Base-by-base conservation (phyloP, 179 eudicot species). In the Silene vulgaris region DNA sequence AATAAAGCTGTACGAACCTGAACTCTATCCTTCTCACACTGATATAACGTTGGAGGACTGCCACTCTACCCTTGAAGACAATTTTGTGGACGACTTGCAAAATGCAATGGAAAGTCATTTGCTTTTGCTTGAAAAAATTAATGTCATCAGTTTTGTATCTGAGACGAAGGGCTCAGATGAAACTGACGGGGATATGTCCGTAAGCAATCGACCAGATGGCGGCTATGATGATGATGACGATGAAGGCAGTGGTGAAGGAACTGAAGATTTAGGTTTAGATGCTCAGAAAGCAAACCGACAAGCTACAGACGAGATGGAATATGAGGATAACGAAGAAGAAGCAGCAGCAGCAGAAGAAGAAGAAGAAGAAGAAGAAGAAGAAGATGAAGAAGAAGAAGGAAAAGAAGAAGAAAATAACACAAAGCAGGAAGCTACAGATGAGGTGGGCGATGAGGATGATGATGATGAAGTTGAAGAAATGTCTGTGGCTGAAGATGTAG, bases 291-390 rank as follows among this genome's bases (percentile, higher is more conserved):
- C 86, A 35, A 91, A 87, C 79, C 82, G 72, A 32, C 96, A 86
- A 80, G 75, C 82, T 30, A 78, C 88, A 17, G 98, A 96, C 84
- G 97, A 93, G 84, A 80, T 87, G 81, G 97, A 91, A 73, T 93
- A 96, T 78, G 98, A 89, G 74, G 97, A 90, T 66, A 83, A 71
- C 66, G 69, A 43, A 45, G 74, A 74, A 60, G 83, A 85, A 20
- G 69, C 71, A 60, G 86, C 80, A 14, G 48, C 1, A 8, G 48
- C 70, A 35, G 56, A 82, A 75, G 71, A 74, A 13, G 77, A 76
- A 45, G 82, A 72, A 66, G 80, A 40, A 21, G 82, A 72, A 30
- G 72, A 62, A 17, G 72, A 63, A 19, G 79, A 45, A 19, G 71
- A 63, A n/a, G 77, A 45, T 17, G 76, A 65, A 45, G 80, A 40